Percentiles rank a stretch among this genome's conserved stretches.
Evolutionary conservation across 768 basidiomycete species (phyloP).

Genomic region (Scleroderma citrinum): DNA sequence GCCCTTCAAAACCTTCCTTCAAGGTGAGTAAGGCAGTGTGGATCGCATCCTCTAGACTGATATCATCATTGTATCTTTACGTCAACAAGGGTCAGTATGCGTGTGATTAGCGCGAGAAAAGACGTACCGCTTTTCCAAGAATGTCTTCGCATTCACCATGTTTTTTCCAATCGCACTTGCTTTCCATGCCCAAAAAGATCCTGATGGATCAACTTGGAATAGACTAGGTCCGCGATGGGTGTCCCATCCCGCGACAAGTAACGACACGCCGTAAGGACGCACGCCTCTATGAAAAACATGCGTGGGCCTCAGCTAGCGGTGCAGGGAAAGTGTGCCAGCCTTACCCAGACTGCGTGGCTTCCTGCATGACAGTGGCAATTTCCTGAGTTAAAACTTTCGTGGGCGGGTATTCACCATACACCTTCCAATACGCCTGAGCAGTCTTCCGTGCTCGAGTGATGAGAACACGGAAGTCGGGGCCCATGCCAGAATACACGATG

Average conservation of each 20-base stretch:
- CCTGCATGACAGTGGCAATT: slow-evolving; percentile 97
- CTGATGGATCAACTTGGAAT: slow-evolving; percentile 98
- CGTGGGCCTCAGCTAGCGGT: slow-evolving; percentile 24
- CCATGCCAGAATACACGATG: slow-evolving; percentile 99
- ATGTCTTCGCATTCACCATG: slow-evolving; percentile 99
- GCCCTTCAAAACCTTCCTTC: slow-evolving; percentile 99
- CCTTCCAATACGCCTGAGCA: slow-evolving; percentile 99
- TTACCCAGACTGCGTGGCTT: slow-evolving; percentile 97
- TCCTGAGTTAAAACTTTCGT: slow-evolving; percentile 95
- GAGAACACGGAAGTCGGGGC: slow-evolving; percentile 94
- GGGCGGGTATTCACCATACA: slow-evolving; percentile 97
- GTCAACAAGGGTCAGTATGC: slow-evolving; percentile 14
- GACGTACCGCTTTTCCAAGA: slow-evolving; percentile 92
- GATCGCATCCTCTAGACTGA: slow-evolving; percentile 97
- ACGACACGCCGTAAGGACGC: slow-evolving; percentile 95
- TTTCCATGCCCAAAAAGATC: slow-evolving; percentile 99
- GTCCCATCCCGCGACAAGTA: slow-evolving; percentile 97
- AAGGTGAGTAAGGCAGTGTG: slow-evolving; percentile 96
- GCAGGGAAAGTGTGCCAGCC: slow-evolving; percentile 26
- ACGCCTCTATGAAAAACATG: slow-evolving; percentile 71
- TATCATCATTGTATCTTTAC: slow-evolving; percentile 94
- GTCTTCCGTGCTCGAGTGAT: slow-evolving; percentile 94
- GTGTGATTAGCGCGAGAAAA: slow-evolving; percentile 16
- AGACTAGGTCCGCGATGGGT: slow-evolving; percentile 89
- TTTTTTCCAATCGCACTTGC: slow-evolving; percentile 99